Percentiles rank a stretch among this genome's conserved stretches.
Conservation (phyloP, 2,329 filamentous ascomycete genomes). For the Thelonectria blattea region DNA sequence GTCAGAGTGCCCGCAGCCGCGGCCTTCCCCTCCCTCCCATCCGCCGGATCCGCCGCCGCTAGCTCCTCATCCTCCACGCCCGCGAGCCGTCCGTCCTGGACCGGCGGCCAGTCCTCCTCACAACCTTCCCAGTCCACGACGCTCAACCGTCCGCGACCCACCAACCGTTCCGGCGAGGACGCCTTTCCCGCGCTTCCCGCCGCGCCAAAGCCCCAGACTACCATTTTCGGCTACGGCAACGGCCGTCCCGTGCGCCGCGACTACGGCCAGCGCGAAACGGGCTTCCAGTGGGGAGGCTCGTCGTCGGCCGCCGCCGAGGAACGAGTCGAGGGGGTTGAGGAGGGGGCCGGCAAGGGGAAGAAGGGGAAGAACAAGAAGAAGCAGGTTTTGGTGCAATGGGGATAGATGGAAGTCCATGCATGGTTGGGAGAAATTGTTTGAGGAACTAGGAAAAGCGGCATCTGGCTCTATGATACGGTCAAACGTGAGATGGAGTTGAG, state of each 20-base stretch:
- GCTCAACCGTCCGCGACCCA: slow-evolving; percentile 26
- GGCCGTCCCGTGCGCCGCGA: slow-evolving; percentile 61
- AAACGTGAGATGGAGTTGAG: no score
- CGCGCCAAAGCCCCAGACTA: slow-evolving; percentile 71
- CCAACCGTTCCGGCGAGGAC: slow-evolving; percentile 52
- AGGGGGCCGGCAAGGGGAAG: slow-evolving; percentile 52
- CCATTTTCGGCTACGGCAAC: slow-evolving; percentile 66
- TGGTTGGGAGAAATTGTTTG: no score
- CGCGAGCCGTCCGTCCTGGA: slow-evolving; percentile 41
- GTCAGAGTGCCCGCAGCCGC: slow-evolving; percentile 37
- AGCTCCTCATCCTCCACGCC: slow-evolving; percentile 31
- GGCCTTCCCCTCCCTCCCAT: slow-evolving; percentile 54
- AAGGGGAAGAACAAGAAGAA: slow-evolving; percentile 68
- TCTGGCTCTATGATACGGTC: no score
- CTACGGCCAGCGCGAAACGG: slow-evolving; percentile 53
- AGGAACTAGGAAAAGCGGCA: no score
- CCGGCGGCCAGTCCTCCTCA: slow-evolving; percentile 24
- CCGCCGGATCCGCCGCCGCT: slow-evolving; percentile 20
- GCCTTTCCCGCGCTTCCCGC: slow-evolving; percentile 84
- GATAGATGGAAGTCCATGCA: slow-evolving; percentile 40
- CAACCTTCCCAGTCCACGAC: slow-evolving; percentile 41
- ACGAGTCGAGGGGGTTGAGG: slow-evolving; percentile 34
- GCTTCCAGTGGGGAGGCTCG: slow-evolving; percentile 58
- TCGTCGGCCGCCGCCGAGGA: slow-evolving; percentile 38
- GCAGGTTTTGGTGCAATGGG: slow-evolving; percentile 66